A percentile compares a stretch with the other conserved stretches of the same genome.
phyloP scores from a whole-genome alignment of 2,329 filamentous ascomycete genomes.

The Penicillium sp. region DNA sequence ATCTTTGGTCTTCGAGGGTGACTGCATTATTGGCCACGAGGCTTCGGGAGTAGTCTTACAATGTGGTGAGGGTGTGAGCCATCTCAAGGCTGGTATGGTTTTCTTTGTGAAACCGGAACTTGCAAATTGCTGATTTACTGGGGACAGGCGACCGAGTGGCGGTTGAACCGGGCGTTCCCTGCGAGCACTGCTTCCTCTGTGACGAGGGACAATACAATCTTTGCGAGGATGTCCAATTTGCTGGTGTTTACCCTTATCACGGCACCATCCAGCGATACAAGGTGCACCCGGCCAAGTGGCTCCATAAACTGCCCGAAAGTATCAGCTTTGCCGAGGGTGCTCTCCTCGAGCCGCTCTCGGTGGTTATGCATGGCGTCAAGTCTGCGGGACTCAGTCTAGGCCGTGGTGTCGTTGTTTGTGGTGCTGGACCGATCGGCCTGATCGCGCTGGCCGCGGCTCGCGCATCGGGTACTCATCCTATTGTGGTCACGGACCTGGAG shows the following conservation, averaged over 20 bases:
- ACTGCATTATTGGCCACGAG: conserved; percentile 66
- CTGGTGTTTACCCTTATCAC: conserved; percentile 60
- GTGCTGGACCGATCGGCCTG: conserved; percentile 63
- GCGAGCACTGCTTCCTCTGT: conserved; percentile 60
- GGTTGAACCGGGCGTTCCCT: conserved; percentile 65
- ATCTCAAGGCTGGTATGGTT: conserved; percentile 50
- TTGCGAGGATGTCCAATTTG: conserved; percentile 61
- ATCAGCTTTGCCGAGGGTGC: conserved; percentile 60
- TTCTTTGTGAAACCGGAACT: background rate
- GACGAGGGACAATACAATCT: conserved; percentile 62
- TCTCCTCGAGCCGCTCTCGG: conserved; percentile 63
- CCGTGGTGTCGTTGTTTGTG: conserved; percentile 55
- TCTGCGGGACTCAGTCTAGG: conserved; percentile 55
- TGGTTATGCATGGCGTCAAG: conserved; percentile 61
- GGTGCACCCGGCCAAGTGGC: conserved; percentile 60
- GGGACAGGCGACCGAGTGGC: conserved; percentile 60
- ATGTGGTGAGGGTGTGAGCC: conserved; percentile 55
- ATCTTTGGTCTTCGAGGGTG: conserved; percentile 59
- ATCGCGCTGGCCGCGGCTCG: conserved; percentile 57
- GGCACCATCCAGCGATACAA: conserved; percentile 63
- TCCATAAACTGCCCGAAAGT: conserved; percentile 56
- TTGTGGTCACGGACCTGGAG: conserved; percentile 65
- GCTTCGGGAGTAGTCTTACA: conserved; percentile 60
- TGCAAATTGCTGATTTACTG: background rate
- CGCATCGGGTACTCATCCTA: conserved; percentile 62